These are phyloP conservation scores for Candida odintsovae DNA, from an alignment of 805 yeast species.

Conservation along the genomic window DNA sequence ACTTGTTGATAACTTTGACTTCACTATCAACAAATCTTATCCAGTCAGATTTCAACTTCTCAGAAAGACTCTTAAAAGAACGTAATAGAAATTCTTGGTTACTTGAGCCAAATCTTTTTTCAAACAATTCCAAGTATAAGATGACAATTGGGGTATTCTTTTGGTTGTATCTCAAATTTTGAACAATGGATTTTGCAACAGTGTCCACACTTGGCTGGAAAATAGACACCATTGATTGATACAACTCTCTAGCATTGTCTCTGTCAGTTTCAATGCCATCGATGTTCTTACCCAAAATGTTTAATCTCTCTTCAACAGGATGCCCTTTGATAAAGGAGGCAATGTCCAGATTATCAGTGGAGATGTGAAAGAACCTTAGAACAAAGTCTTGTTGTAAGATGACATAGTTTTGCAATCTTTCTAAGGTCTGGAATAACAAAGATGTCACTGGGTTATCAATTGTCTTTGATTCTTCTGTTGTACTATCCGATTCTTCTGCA, in stretches of 20 bases:
- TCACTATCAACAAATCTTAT: slow-evolving; percentile 51
- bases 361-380: slow-evolving; percentile 36
- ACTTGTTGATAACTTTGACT: slow-evolving; percentile 36
- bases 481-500: slow-evolving; percentile 2
- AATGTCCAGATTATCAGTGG: slow-evolving; percentile 26
- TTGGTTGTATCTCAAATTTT: slow-evolving; percentile 30
- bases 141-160: slow-evolving; percentile 38
- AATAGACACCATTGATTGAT: slow-evolving; percentile 38
- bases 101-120: slow-evolving; percentile 34
- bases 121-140: slow-evolving; percentile 36
- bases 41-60: slow-evolving; percentile 53
- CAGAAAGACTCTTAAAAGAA: slow-evolving; percentile 44
- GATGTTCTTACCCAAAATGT: slow-evolving; percentile 25
- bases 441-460: slow-evolving; percentile 3
- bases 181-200: slow-evolving; percentile 26
- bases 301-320: slow-evolving; percentile 29
- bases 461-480: slow-evolving; percentile 2
- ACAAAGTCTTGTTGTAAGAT: slow-evolving; percentile 34
- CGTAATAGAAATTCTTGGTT: slow-evolving; percentile 61
- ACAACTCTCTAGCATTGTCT: slow-evolving; percentile 40
- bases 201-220: slow-evolving; percentile 34
- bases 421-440: slow-evolving; percentile 17
- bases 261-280: slow-evolving; percentile 40
- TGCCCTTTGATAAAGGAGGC: slow-evolving; percentile 25
- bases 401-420: slow-evolving; percentile 32